Conservation (phyloP, 225 moss, liverwort and hornwort genomes). For the Thuidium tamariscinum region DNA sequence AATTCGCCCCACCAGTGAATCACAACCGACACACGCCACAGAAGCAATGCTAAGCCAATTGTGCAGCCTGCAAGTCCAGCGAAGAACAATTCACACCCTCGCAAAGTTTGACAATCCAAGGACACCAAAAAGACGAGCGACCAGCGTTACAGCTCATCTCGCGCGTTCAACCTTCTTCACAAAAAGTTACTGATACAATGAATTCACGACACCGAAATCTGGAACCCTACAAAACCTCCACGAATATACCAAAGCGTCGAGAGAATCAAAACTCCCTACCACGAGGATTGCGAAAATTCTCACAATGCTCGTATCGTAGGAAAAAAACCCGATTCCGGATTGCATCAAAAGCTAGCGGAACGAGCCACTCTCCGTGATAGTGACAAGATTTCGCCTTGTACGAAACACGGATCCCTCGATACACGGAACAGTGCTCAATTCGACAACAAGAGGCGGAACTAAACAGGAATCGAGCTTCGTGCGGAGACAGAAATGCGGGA, state of each 20-base stretch:
- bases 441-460: background rate
- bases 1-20: background rate
- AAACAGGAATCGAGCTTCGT: background rate
- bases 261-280: background rate
- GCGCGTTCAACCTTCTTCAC: background rate
- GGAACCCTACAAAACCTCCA: background rate
- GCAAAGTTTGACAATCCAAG: background rate
- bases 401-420: background rate
- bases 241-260: background rate
- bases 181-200: background rate
- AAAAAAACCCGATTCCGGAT: background rate
- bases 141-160: background rate
- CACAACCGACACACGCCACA: background rate
- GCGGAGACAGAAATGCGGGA: background rate
- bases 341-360: background rate
- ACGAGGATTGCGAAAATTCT: background rate
- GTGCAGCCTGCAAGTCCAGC: background rate
- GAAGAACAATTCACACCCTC: background rate
- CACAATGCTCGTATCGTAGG: background rate
- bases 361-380: background rate
- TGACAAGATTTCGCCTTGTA: background rate
- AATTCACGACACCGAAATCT: background rate
- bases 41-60: background rate
- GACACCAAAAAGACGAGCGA: background rate
- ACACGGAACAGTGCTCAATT: background rate